A percentile compares a stretch with the other conserved stretches of the same genome.
phyloP scores from a whole-genome alignment of 768 basidiomycete species.

The Leucocoprinus sp. region DNA sequence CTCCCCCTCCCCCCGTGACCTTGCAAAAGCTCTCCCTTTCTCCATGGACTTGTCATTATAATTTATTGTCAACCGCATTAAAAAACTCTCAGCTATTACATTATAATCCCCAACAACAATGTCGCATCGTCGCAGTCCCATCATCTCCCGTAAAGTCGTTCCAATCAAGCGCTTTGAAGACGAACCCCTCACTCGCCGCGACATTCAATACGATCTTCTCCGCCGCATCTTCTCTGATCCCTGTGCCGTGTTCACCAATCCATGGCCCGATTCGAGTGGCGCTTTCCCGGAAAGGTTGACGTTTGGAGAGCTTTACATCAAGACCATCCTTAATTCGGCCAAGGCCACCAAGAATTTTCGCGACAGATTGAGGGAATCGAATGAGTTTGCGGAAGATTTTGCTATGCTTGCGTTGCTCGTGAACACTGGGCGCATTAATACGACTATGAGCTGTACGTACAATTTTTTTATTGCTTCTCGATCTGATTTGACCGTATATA shows the following conservation, averaged over 20 bases:
- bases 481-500: slow-evolving; percentile 6
- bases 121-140: slow-evolving; percentile 34
- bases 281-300: slow-evolving; percentile 27
- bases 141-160: slow-evolving; percentile 29
- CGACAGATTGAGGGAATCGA: slow-evolving; percentile 59
- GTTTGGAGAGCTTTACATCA: slow-evolving; percentile 58
- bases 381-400: slow-evolving; percentile 56
- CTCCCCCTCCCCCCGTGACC: too few relatives aligned
- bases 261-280: slow-evolving; percentile 21
- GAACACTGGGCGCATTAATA: slow-evolving; percentile 76
- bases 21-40: too few relatives aligned
- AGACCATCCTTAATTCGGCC: slow-evolving; percentile 43
- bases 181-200: slow-evolving; percentile 55
- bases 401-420: slow-evolving; percentile 68
- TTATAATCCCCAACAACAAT: slow-evolving; percentile 16
- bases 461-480: too few relatives aligned
- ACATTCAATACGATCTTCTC: slow-evolving; percentile 78
- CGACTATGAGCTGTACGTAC: slow-evolving; percentile 78
- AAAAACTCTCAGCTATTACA: too few relatives aligned
- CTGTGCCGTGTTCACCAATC: slow-evolving; percentile 45
- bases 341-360: slow-evolving; percentile 65
- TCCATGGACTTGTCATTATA: background rate
- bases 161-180: slow-evolving; percentile 53
- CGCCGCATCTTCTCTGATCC: slow-evolving; percentile 66
- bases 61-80: background rate